A percentile compares a stretch with the other conserved stretches of the same genome.
Evolutionary conservation across 2,329 filamentous ascomycete genomes (phyloP).

Genomic region (Penicillium sp.): DNA sequence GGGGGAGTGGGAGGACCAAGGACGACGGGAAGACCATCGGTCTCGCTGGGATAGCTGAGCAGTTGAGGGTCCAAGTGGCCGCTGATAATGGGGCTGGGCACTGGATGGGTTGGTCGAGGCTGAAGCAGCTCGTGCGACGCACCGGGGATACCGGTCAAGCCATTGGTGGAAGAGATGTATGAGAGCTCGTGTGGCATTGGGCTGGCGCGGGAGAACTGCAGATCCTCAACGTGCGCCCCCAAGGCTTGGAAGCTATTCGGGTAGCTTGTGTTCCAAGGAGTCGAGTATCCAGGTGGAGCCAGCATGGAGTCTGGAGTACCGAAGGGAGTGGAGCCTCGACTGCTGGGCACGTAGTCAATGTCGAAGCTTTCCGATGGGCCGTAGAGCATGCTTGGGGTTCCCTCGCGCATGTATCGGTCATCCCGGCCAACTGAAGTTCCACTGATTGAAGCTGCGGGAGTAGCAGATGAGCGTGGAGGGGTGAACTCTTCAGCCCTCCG

Average conservation of each 20-base stretch:
- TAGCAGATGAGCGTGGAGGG: slow-evolving; percentile 17
- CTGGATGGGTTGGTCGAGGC: slow-evolving; percentile 31
- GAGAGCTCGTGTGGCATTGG: slow-evolving; percentile 32
- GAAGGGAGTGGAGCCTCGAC: slow-evolving; percentile 40
- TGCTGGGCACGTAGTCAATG: slow-evolving; percentile 31
- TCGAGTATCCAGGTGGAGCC: slow-evolving; percentile 35
- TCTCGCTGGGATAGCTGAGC: slow-evolving; percentile 33
- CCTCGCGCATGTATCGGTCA: slow-evolving; percentile 9
- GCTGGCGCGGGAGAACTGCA: slow-evolving; percentile 44
- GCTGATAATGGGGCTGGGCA: slow-evolving; percentile 26
- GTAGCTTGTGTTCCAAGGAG: slow-evolving; percentile 56
- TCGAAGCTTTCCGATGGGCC: slow-evolving; percentile 31
- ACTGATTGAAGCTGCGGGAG: slow-evolving; percentile 5
- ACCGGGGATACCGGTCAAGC: slow-evolving; percentile 48
- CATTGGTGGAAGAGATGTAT: slow-evolving; percentile 36
- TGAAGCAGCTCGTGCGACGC: slow-evolving; percentile 47
- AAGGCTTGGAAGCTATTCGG: slow-evolving; percentile 40
- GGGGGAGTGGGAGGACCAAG: not conserved
- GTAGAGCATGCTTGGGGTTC: slow-evolving; percentile 14
- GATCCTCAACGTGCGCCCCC: slow-evolving; percentile 44
- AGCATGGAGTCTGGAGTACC: slow-evolving; percentile 30
- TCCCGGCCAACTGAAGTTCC: slow-evolving; percentile 42
- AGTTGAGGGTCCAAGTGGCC: slow-evolving; percentile 48
- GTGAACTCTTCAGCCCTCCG: slow-evolving; percentile 18
- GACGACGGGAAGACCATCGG: slow-evolving; percentile 10